Evolutionary conservation across 177 flowering plant genomes (phyloP).

Genomic region (Vitis hybrid): DNA sequence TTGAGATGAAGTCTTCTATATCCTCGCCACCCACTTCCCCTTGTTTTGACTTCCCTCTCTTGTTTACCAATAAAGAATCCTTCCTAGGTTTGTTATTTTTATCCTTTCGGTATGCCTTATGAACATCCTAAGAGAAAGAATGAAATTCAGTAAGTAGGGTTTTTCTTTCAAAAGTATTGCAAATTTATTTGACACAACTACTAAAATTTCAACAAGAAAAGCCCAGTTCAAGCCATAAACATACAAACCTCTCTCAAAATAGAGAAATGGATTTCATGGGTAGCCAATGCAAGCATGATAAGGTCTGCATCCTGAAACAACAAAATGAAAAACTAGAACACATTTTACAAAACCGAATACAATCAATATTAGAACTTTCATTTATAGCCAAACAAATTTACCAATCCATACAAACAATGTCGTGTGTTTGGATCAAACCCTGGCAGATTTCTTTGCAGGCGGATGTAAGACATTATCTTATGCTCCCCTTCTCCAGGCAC

Average conservation of each 20-base stretch:
- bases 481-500: slow-evolving; percentile 75
- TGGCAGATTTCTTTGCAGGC: slow-evolving; percentile 45
- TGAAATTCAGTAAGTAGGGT: background rate
- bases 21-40: background rate
- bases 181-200: slow-evolving; percentile 6
- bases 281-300: slow-evolving; percentile 60
- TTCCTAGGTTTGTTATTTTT: background rate
- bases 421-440: slow-evolving; percentile 62
- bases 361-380: background rate
- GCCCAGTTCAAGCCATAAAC: background rate
- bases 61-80: too few species aligned
- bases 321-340: background rate
- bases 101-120: background rate
- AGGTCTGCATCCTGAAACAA: slow-evolving; percentile 57
- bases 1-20: slow-evolving; percentile 3
- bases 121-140: slow-evolving; percentile 19
- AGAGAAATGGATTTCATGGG: slow-evolving; percentile 58
- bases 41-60: background rate
- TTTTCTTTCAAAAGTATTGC: slow-evolving; percentile 7
- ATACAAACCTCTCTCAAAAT: slow-evolving; percentile 52
- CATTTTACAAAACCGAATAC: slow-evolving; percentile 7
- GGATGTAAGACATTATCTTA: slow-evolving; percentile 58
- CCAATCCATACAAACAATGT: slow-evolving; percentile 67
- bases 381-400: slow-evolving; percentile 13
- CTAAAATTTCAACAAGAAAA: background rate